Base-by-base conservation (phyloP, 805 yeast species). In the Lipomyces kockii region DNA sequence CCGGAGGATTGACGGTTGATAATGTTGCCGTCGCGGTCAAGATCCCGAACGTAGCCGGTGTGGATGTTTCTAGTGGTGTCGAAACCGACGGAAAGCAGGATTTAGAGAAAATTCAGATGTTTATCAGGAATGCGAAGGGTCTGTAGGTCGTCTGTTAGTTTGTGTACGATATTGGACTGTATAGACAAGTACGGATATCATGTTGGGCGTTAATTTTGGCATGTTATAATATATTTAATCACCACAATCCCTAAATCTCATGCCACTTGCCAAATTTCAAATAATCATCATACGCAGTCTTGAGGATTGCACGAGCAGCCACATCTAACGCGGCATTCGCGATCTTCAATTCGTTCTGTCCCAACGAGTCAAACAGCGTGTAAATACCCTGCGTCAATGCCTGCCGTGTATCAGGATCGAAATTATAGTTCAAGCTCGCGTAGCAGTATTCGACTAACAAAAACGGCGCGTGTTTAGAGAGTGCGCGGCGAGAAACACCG, bases 31-130 rank as follows among this genome's bases (percentile, higher is more conserved):
- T 76, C 1, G 96, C 97, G 0, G 68, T 79, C 17, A 55, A 62
- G 7, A 76, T 84, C 12, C 71, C 75, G 0, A 94, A 95, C 29
- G 86, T 90, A n/a, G 75, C 87, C 49, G 98, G 98, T 3, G 94
- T 90, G 32, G 99, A 94, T 78, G 98, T 95, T 6, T 89, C 97
- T 74, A 92, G 97, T 9, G 99, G 99, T 0, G 97, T 93, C 1
- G 99, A 95, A 76, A 86, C 89, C 0, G 75, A 86, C 55, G 97
- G 97, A 1, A 77, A 72, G 0, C 95, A 94, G 78, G 97, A 92
- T 76, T 73, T 80, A 59, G 76, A 64, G 0, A 94, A 92, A 78
- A 86, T 94, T 25, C 73, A 74, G 63, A 63, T 67, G 14, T 94
- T 93, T 78, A 80, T 94, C 17, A 25, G 20, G 20, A 68, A 68